Base-by-base conservation (phyloP, 495 filamentous ascomycete species). In the Talaromyces wortmannii region DNA sequence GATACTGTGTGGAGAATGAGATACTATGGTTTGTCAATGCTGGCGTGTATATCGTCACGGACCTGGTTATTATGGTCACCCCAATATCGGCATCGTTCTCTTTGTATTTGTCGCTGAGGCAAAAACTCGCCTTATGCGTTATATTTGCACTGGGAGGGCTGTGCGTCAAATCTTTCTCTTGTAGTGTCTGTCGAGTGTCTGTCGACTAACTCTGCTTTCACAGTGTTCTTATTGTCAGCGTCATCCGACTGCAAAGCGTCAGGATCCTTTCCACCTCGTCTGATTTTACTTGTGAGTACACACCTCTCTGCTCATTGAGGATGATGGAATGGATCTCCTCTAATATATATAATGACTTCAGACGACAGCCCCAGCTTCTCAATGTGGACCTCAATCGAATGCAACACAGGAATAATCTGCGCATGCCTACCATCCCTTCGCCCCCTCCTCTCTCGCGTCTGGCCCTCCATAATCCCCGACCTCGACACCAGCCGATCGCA, bases 391-490 rank as follows among this genome's bases (percentile, higher is more conserved):
- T 86, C 87, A n/a, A 79, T 97, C 53, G 92, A 96, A 73, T 90
- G 94, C 68, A 91, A 95, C 64, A 77, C 75, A 0, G 83, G 89
- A n/a, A 94, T 96, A 60, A 86, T 91, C 57, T 92, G 89, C 61
- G 91, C 87, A 51, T 96, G 90, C 61, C 82, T 95, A 13, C 92
- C 92, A 8, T 92, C 87, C 1, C 72, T 96, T 31, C 95, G 94
- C 58, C 91, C 92, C 5, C 75, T 96, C 12, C 75, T 90, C 54
- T 5, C 29, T 10, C 50, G 33, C 11, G 0, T 52, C 7, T 52
- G 49, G 49, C 33, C 50, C 4, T 16, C 50, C n/a, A 12, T 44
- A 23, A 7, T 36, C 7, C 17, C 32, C 12, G 17, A 29, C 31
- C 5, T 36, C 11, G 30, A n/a, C 17, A 3, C 33, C 32, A 17